A percentile compares a stretch with the other conserved stretches of the same genome.
Conservation (phyloP, 768 basidiomycete species). For the Tulasnella calospora region DNA sequence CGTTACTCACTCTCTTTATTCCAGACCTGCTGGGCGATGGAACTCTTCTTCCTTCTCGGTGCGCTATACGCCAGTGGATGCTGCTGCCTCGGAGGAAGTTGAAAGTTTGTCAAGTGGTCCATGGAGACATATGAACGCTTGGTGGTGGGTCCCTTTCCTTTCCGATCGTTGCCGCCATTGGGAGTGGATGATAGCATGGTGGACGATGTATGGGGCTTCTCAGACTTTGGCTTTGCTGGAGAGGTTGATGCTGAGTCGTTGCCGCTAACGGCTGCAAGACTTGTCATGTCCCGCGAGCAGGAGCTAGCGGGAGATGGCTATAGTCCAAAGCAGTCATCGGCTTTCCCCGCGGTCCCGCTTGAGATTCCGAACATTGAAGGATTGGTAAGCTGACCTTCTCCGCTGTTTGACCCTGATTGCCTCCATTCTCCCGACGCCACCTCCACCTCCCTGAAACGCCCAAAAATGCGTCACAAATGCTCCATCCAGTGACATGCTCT, state of each 20-base stretch:
- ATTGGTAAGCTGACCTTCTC: neutral
- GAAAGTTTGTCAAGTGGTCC: conserved; percentile 91
- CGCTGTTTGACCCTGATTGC: neutral
- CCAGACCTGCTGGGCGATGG: conserved; percentile 63
- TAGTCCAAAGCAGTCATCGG: neutral
- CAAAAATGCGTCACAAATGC: too few relatives aligned
- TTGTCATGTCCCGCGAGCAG: conserved; percentile 5
- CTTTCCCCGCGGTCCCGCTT: neutral
- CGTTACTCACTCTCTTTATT: conserved; percentile 93
- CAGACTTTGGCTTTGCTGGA: neutral
- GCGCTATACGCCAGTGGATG: conserved; percentile 50
- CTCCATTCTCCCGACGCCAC: neutral
- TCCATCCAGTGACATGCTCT: too few relatives aligned
- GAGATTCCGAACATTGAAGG: neutral
- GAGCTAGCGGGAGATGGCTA: neutral
- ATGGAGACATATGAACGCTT: conserved; percentile 33
- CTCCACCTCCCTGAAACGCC: neutral
- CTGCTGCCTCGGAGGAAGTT: conserved; percentile 76
- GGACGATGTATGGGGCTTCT: neutral
- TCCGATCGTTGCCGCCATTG: conserved; percentile 1
- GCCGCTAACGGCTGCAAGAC: neutral
- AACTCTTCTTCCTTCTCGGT: conserved; percentile 72
- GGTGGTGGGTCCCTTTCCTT: conserved; percentile 3
- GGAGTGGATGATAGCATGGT: conserved; percentile 5
- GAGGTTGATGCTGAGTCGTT: neutral